Conservation (phyloP, 805 yeast species). For the Saccharomyces paradoxus region DNA sequence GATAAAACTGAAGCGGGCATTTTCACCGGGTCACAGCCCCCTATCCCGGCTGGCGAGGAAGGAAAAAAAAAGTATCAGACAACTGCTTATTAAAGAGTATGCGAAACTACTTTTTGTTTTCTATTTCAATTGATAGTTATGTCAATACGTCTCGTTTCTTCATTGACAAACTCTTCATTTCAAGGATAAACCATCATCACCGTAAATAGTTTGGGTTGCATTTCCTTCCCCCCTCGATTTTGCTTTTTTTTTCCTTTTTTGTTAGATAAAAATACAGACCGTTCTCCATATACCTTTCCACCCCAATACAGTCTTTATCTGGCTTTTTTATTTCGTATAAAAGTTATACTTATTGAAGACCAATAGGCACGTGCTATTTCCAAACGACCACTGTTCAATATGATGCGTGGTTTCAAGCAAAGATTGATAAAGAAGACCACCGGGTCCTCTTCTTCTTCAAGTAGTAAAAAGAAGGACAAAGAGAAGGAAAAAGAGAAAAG, state of each 20-base stretch:
- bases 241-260: neutral
- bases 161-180: neutral
- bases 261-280: neutral
- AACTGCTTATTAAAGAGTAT: neutral
- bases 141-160: neutral
- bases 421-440: constrained; percentile 34
- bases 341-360: neutral
- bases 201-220: neutral
- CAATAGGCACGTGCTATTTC: neutral
- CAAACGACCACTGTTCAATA: constrained; percentile 28
- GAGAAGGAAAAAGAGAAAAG: constrained; percentile 34
- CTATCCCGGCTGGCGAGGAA: neutral
- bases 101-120: neutral
- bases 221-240: neutral
- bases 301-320: neutral
- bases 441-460: constrained; percentile 28
- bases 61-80: neutral
- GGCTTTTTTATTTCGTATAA: neutral
- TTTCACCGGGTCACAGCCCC: neutral
- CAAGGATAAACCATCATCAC: neutral
- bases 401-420: constrained; percentile 72
- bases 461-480: constrained; percentile 35
- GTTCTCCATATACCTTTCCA: neutral
- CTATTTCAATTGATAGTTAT: neutral
- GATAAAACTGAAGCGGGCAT: neutral